Evolutionary conservation across 768 basidiomycete genomes (phyloP), one percentile per base, ranked within the genome.

Genomic region (Russula abietina): DNA sequence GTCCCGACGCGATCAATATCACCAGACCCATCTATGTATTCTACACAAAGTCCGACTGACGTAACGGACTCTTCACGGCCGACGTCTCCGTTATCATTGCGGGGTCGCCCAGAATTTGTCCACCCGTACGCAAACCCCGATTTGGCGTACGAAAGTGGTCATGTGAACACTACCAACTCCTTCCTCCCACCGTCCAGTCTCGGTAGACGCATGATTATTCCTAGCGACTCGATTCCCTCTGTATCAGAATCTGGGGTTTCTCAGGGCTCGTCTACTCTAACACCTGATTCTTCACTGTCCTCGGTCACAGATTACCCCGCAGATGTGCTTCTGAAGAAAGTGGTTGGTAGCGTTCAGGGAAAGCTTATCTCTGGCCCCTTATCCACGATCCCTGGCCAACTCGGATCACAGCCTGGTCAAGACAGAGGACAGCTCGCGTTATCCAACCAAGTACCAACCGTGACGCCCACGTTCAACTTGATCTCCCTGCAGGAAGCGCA

Each of bases 61-160:
- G 59, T 66, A 28, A 67, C 60, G 16, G 57, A 64, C 16, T 19
- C 60, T 7, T 72, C 72, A 4, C 69, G 70, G 17, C 57, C 69
- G 7, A 56, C 53, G 12, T 64, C 70, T 11, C 64, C 69, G 6
- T 24, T 58, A 4, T 59, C 68, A 11, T 64, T 55, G 12, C 60
- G 57, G 1, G 50, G 57, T 2, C 68, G 60, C 8, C 67, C 71
- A 22, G 73, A 75, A 19, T 79, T 76, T 60, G 69, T 80, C 43
- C 90, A 92, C 74, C 90, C 90, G 30, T 92, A 90, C 71, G 90
- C 90, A 57, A 90, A 91, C 68, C 89, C 89, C 9, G 86, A 90
- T 65, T 75, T 88, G 50, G 81, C 81, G 36, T 71, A 74, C 30
- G 74, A 75, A 41, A n/a, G 33, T 22, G 49, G 55, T 48, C 56